A percentile compares a stretch with the other conserved stretches of the same genome.
phyloP scores from a whole-genome alignment of 148 eudicot species.

The Oxyria digyna region DNA sequence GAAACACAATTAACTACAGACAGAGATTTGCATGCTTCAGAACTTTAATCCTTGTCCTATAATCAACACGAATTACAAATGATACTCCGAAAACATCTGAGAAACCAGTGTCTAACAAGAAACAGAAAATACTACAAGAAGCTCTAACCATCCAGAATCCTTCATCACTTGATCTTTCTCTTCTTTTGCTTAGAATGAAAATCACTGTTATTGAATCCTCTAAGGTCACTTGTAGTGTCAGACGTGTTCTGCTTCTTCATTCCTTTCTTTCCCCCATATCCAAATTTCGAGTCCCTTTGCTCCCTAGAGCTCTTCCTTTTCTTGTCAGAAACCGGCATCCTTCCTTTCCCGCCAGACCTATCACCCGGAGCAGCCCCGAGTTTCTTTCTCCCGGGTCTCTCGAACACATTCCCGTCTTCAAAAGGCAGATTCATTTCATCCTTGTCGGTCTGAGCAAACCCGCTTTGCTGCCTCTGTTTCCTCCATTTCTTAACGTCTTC shows the following conservation, averaged over 20 bases:
- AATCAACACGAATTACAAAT: not conserved
- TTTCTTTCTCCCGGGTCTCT: conserved; percentile 42
- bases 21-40: not conserved
- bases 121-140: too few species aligned
- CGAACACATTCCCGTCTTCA: conserved; percentile 44
- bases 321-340: conserved; percentile 3
- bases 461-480: conserved; percentile 68
- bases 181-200: conserved; percentile 32
- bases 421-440: conserved; percentile 56
- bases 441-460: conserved; percentile 41
- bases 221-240: conserved; percentile 57
- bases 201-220: conserved; percentile 30
- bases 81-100: too few species aligned
- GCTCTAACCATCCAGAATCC: too few species aligned
- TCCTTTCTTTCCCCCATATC: conserved; percentile 85
- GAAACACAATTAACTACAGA: not conserved
- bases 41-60: not conserved
- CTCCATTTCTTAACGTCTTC: conserved; percentile 97
- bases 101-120: too few species aligned
- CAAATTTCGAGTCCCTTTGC: conserved; percentile 50
- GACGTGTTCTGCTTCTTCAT: conserved; percentile 73
- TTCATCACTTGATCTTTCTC: conserved; percentile 24
- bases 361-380: conserved; percentile 63
- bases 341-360: conserved; percentile 70
- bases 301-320: conserved; percentile 41